Evolutionary conservation across 805 yeast genomes (phyloP), one percentile per base, ranked within the genome.

Genomic region (Myxozyma lipomycoides): DNA sequence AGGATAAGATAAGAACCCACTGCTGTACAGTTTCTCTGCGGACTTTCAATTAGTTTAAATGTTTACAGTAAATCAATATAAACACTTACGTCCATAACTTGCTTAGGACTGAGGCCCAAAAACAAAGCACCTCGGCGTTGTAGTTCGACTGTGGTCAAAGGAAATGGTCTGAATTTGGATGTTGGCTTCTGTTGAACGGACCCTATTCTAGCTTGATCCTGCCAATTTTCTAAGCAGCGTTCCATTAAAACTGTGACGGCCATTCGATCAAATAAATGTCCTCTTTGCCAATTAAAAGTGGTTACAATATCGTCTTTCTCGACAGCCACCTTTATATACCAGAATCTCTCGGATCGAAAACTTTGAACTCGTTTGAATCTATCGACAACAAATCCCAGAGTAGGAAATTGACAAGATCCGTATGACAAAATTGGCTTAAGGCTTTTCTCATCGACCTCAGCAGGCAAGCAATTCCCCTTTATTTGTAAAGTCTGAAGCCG

Each of bases 341-440:
- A 93, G 64, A 87, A 90, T 5, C 75, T 75, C 64, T 93, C 98
- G 0, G 87, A 77, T 4, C 74, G 70, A 67, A 91, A 93, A 55
- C 73, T 72, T 61, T 79, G 77, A 30, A 85, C 84, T 49, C 96
- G 73, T 50, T 82, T 80, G 64, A 82, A 89, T 51, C 98, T 73
- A 62, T 93, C 98, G 9, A 93, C 98, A 0, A 93, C 90, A 68
- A 93, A 93, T 2, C 98, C 98, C 45, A 93, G 72, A 0, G 98
- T 91, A 1, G 99, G 99, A 62, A 93, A 93, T 65, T 93, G 99
- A 64, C 99, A 93, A 2, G 85, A 70, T 1, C 99, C 99, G 66
- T 90, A 93, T 1, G 96, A 88, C 0, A 84, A 73, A 5, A 75
- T 62, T 4, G 39, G 32, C 28, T 63, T 60, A 21, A 69, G 56